Percentiles rank a stretch among this genome's conserved stretches.
Evolutionary conservation across 148 eudicot genomes (phyloP).

Genomic region (Chenopodium quinoa): DNA sequence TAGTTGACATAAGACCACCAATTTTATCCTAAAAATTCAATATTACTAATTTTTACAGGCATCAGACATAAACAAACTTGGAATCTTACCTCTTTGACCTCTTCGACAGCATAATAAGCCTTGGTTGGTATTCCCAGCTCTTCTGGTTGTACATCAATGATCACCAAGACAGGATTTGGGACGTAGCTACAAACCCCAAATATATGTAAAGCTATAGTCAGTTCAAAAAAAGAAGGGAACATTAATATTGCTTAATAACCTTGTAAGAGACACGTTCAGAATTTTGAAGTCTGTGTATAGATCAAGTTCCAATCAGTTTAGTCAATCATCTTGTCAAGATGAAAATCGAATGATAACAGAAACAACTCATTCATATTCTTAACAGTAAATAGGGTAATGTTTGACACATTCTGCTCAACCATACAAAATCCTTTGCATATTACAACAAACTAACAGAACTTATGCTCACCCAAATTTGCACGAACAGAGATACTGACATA

Average conservation of each 20-base stretch:
- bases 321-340: not conserved
- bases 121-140: conserved; percentile 97
- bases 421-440: not conserved
- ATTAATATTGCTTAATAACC: not conserved
- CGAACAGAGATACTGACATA: not conserved
- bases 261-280: not conserved
- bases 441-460: not conserved
- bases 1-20: not conserved
- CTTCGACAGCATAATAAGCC: conserved; percentile 98
- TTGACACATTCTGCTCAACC: not conserved
- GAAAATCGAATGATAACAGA: not conserved
- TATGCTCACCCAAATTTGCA: not conserved
- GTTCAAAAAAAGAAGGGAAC: not conserved
- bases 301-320: too few species aligned
- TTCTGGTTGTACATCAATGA: conserved; percentile 96
- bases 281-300: not conserved
- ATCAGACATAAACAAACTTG: not conserved
- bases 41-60: not conserved
- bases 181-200: conserved; percentile 62
- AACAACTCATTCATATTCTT: not conserved
- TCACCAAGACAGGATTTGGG: conserved; percentile 91
- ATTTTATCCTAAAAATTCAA: not conserved
- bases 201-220: not conserved
- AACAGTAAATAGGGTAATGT: not conserved
- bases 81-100: conserved; percentile 86